Conservation (phyloP, 225 moss, liverwort and hornwort genomes). For the Physcomitrium patens region DNA sequence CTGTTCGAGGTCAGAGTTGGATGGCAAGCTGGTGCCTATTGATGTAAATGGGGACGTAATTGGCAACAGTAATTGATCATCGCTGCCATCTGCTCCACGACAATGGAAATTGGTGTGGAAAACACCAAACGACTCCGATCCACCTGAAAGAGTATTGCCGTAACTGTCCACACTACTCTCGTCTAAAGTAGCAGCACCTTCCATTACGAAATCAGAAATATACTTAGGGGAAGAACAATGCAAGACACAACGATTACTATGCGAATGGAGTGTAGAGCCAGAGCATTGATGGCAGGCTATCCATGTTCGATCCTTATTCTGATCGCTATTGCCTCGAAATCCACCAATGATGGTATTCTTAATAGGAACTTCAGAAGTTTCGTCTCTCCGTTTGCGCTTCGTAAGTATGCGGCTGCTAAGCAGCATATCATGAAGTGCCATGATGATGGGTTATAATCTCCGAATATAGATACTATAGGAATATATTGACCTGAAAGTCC, state of each 20-base stretch:
- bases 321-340: neutral
- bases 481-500: too few relatives aligned
- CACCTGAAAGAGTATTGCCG: neutral
- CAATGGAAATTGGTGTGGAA: too few relatives aligned
- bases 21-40: neutral
- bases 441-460: neutral
- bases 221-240: neutral
- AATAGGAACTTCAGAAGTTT: neutral
- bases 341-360: neutral
- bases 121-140: too few relatives aligned
- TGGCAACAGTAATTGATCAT: too few relatives aligned
- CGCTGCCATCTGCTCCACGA: too few relatives aligned
- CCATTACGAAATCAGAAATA: too few relatives aligned
- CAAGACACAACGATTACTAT: slow-evolving; percentile 17
- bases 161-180: neutral
- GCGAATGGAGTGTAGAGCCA: slow-evolving; percentile 22
- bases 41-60: neutral
- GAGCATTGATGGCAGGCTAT: slow-evolving; percentile 18
- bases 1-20: neutral
- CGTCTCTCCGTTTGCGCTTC: slow-evolving; percentile 36
- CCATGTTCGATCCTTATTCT: slow-evolving; percentile 5
- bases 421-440: slow-evolving; percentile 37
- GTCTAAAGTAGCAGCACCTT: too few relatives aligned
- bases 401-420: neutral
- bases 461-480: too few relatives aligned